phyloP scores from a whole-genome alignment of 225 moss, liverwort and hornwort genomes.

The Sphagnum contortum region DNA sequence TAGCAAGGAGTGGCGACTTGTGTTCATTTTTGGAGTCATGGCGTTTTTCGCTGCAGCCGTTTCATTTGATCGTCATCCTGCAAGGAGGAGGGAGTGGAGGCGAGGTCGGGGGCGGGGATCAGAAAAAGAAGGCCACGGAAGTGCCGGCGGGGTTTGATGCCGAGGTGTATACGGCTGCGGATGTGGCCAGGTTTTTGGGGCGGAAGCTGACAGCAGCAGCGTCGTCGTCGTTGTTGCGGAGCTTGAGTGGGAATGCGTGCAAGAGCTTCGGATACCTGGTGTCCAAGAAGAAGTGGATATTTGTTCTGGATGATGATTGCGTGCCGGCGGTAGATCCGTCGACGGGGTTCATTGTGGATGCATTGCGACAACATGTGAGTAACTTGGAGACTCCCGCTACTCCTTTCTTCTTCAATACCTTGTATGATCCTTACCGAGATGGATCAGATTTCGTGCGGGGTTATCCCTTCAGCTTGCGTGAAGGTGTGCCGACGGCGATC shows the following conservation, averaged over 20 bases:
- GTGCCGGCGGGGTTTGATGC: constrained; percentile 7
- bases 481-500: constrained; percentile 4
- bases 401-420: constrained; percentile 8
- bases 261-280: constrained; percentile 8
- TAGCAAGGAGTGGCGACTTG: background rate
- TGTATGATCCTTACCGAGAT: constrained; percentile 9
- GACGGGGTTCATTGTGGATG: constrained; percentile 1
- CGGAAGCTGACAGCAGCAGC: background rate
- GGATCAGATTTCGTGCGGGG: constrained; percentile 8
- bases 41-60: constrained; percentile 3
- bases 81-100: too few relatives aligned
- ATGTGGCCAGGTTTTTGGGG: constrained; percentile 6
- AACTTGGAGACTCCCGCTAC: constrained; percentile 4
- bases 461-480: constrained; percentile 10
- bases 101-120: background rate
- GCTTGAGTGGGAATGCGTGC: constrained; percentile 5
- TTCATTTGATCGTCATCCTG: constrained; percentile 7
- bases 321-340: constrained; percentile 4
- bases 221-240: background rate
- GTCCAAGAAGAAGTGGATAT: constrained; percentile 7
- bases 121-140: background rate
- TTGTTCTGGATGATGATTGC: constrained; percentile 6
- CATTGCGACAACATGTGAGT: constrained; percentile 5
- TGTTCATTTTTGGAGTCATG: constrained; percentile 5
- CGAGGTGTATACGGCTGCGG: constrained; percentile 5